Evolutionary conservation across 2,329 filamentous ascomycete genomes (phyloP), one percentile per base, ranked within the genome.

Genomic region (Chrysoporthe austroafricana): DNA sequence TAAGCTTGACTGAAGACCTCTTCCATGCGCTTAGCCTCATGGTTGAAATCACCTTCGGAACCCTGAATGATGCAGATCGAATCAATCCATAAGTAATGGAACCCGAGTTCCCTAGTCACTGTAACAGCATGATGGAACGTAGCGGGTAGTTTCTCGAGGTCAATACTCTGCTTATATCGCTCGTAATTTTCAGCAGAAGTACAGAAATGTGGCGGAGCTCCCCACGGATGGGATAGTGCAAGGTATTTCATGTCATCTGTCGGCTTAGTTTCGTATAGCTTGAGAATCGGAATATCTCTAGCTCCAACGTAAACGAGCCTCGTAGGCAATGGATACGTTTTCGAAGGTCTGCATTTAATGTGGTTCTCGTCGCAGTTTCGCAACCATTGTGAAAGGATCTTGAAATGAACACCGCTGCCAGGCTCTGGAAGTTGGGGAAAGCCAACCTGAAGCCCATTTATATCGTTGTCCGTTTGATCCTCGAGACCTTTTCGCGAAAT

Each of bases 211-310:
- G 66, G 69, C 8, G 36, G 44, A 2, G 57, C 11, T 0, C 74
- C 74, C 75, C 75, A 76, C 4, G 63, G 71, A 48, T 76, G 73
- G 1, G 74, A 75, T 9, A 76, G 46, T 2, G 74, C 74, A 8
- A 39, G 14, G 14, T 36, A 57, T 2, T 69, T 32, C 18, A 71
- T 72, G 2, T 64, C 32, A 1, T 72, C 69, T 0, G 3, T 26
- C 1, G 44, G 34, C 11, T 58, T 46, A 4, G 69, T 69, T 39
- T 60, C 18, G 7, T 61, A 48, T 11, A 74, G 36, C 7, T 34
- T 46, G 18, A 70, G 34, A 1, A 0, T 6, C 3, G 54, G 18
- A 1, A 13, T 44, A 0, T 11, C 44, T 7, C 21, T 3, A 1
- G 42, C 11, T 4, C 72, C 56, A 14, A 36, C 56, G 32, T 43